Percentiles rank a stretch among this genome's conserved stretches.
phyloP scores from a whole-genome alignment of 1,284 basidiomycete genomes.

The Apiotrichum siamense region DNA sequence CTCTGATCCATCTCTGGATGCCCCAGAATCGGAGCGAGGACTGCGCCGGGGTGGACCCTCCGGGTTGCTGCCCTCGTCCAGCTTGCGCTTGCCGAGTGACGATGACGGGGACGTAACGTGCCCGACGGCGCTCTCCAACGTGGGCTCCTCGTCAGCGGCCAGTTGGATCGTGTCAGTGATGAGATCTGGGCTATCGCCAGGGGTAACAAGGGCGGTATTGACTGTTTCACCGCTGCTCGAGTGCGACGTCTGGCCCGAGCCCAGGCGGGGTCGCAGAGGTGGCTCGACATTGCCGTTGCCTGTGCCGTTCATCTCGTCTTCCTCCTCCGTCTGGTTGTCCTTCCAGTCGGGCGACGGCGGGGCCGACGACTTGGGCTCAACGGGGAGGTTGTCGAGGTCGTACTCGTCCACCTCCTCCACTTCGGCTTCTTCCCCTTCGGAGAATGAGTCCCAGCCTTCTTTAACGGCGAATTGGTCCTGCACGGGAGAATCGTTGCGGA shows the following conservation, averaged over 20 bases:
- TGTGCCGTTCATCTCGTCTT: background rate
- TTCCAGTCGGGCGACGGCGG: constrained; percentile 4
- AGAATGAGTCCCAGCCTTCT: constrained; percentile 11
- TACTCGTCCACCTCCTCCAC: constrained; percentile 7
- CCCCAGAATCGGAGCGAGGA: background rate
- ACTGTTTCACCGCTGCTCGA: constrained; percentile 11
- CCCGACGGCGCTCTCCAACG: background rate
- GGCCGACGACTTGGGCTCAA: background rate
- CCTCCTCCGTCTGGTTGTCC: constrained; percentile 6
- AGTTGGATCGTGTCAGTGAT: constrained; percentile 10
- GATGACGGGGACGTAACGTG: constrained; percentile 4
- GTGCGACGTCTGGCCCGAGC: constrained; percentile 10
- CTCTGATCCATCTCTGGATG: background rate
- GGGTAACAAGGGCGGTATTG: constrained; percentile 9
- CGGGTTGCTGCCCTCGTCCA: constrained; percentile 1
- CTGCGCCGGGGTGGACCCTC: background rate
- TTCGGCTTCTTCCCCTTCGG: background rate
- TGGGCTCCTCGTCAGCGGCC: constrained; percentile 4
- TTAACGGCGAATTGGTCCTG: constrained; percentile 1
- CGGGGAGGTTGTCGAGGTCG: background rate
- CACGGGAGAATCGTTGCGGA: background rate
- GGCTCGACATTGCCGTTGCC: background rate
- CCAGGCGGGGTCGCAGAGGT: constrained; percentile 6
- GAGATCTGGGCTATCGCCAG: constrained; percentile 15
- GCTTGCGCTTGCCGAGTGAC: constrained; percentile 15